Evolutionary conservation across 768 basidiomycete genomes (phyloP), one percentile per base, ranked within the genome.

Genomic region (Hirschioporus abietinus): DNA sequence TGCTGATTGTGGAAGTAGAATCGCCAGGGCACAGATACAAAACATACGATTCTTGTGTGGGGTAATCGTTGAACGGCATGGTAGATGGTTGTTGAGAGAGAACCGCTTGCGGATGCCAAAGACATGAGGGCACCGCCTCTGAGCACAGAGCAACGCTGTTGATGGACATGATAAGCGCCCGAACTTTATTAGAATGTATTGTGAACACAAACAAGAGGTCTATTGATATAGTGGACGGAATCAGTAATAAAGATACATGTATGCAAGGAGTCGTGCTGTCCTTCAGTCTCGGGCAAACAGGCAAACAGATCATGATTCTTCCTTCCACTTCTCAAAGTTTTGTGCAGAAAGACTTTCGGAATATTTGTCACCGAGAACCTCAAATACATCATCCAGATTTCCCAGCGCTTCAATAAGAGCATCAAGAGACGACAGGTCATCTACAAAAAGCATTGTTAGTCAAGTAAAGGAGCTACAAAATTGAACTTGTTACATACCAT

Each of bases 381-480:
- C 83, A 71, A 90, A 93, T 1, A 96, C 82, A 60, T 86, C 81
- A 68, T 96, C 92, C 34, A 98, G 84, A 74, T 94, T 86, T 17
- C 81, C 78, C 36, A 98, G 82, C 0, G 93, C 94, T 35, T 82
- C 82, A 62, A 93, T 80, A 34, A 98, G 84, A 1, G 94, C 91
- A 17, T 87, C 84, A 18, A 96, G 78, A 0, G 96, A 93, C 3
- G 95, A 96, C n/a, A 92, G 81, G 42, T 88, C 84, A 74, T 98
- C 96, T 97, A 72, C 24, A 57, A 61, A 1, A 12, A 27, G 18
- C 35, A 10, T 24, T 17, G 27, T 36, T 3, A 12, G 18, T 24
- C 10, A 34, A 36, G 23, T 36, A 27, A 42, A n/a, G 26, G 12
- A 25, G 24, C n/a, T n/a, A n/a, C n/a, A n/a, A 10, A n/a, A 25